These are phyloP conservation scores for Prunus kanzakura DNA, from an alignment of 306 rosid genomes.

Conservation along the genomic window DNA sequence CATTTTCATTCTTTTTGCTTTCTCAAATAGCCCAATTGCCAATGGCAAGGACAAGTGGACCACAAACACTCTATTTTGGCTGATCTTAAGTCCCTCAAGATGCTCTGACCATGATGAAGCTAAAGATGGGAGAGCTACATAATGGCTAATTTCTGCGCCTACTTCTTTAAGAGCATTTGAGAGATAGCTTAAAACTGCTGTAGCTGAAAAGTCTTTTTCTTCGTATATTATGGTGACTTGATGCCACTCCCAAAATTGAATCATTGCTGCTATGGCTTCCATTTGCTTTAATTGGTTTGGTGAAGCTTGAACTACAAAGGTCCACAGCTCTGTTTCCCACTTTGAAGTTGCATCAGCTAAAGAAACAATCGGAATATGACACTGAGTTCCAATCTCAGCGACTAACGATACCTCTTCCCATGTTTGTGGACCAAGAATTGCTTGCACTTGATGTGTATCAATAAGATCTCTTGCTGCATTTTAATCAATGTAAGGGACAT, in stretches of 20 bases:
- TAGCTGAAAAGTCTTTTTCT: slow-evolving; percentile 4
- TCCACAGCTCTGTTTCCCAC: background rate
- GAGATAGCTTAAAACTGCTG: background rate
- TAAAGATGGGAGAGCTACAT: background rate
- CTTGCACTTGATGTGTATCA: background rate
- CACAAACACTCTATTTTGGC: slow-evolving; percentile 17
- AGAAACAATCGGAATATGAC: slow-evolving; percentile 10
- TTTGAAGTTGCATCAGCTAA: slow-evolving; percentile 11
- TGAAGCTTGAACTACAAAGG: slow-evolving; percentile 16
- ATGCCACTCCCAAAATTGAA: slow-evolving; percentile 19
- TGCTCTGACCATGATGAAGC: background rate
- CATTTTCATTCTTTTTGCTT: slow-evolving; percentile 36
- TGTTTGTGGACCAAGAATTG: slow-evolving; percentile 11
- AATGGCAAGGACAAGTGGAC: slow-evolving; percentile 24
- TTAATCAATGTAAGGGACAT: background rate
- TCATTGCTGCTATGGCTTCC: slow-evolving; percentile 23
- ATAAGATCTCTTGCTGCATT: slow-evolving; percentile 17
- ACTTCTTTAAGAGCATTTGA: slow-evolving; percentile 5
- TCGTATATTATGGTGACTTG: slow-evolving; percentile 22
- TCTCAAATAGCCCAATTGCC: slow-evolving; percentile 30
- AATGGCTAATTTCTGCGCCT: background rate
- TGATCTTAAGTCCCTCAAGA: background rate
- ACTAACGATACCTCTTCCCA: background rate
- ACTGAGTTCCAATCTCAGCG: slow-evolving; percentile 5
- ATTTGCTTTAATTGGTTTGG: slow-evolving; percentile 8